A percentile compares a stretch with the other conserved stretches of the same genome.
Evolutionary conservation across 148 eudicot species (phyloP).

Genomic region (Suaeda aralocaspica): DNA sequence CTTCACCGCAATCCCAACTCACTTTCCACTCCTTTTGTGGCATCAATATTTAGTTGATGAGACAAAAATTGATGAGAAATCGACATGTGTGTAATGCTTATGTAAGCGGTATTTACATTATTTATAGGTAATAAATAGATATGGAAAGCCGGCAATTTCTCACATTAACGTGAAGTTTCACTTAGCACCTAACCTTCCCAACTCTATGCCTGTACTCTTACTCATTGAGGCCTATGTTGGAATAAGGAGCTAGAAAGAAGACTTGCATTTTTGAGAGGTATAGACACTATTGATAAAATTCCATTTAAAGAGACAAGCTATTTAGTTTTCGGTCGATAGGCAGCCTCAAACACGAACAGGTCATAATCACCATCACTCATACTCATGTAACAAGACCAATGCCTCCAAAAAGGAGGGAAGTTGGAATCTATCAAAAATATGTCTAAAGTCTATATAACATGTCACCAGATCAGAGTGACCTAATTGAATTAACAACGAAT

Average conservation of each 20-base stretch:
- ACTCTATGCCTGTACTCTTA: not conserved
- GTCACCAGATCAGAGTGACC: not conserved
- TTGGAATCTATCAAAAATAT: not conserved
- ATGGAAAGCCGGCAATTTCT: not conserved
- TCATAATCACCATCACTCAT: no score
- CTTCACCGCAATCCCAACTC: no score
- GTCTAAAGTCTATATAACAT: not conserved
- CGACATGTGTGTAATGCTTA: no score
- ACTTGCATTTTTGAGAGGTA: not conserved
- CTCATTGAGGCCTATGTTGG: not conserved
- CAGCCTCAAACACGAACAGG: not conserved
- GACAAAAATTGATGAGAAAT: no score
- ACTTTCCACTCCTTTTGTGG: no score
- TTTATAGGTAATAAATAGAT: no score
- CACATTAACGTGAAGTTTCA: not conserved
- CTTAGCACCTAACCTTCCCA: not conserved
- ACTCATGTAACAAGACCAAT: not conserved
- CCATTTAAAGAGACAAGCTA: not conserved
- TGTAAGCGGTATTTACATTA: no score
- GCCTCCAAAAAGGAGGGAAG: not conserved
- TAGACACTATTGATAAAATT: not conserved
- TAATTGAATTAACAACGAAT: no score
- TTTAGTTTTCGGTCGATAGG: constrained; percentile 1
- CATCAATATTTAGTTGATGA: no score
- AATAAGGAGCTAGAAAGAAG: not conserved